A percentile compares a stretch with the other conserved stretches of the same genome.
Evolutionary conservation across 1,284 basidiomycete genomes (phyloP).

Genomic region (Heterobasidion irregulare): DNA sequence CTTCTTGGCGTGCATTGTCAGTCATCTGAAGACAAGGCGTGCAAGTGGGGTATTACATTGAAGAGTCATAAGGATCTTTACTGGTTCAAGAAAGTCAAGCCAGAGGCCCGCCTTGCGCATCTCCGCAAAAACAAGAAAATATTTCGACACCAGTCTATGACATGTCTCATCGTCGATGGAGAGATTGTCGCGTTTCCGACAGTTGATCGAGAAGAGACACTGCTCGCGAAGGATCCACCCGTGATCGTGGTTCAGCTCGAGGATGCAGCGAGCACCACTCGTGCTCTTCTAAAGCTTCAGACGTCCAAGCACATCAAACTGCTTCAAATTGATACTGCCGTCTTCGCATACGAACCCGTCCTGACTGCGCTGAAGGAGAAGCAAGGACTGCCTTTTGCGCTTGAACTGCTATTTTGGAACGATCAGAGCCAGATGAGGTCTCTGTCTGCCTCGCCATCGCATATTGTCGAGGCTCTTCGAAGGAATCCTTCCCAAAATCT

Average conservation of each 20-base stretch:
- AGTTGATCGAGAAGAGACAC: conserved; percentile 43
- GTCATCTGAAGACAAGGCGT: conserved; percentile 19
- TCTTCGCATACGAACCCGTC: conserved; percentile 56
- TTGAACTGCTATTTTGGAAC: conserved; percentile 48
- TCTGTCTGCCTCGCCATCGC: not conserved
- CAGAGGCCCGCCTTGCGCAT: conserved; percentile 17
- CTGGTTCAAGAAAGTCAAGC: conserved; percentile 26
- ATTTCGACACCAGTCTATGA: conserved; percentile 41
- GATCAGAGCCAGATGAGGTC: conserved; percentile 13
- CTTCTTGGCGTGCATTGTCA: conserved; percentile 26
- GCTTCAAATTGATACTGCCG: conserved; percentile 49
- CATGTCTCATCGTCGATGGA: conserved; percentile 39
- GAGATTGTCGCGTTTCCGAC: conserved; percentile 44
- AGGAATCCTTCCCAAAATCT: conserved; percentile 31
- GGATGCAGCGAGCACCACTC: conserved; percentile 27
- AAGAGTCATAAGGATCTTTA: conserved; percentile 33
- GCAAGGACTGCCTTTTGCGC: conserved; percentile 31
- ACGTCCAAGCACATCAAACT: conserved; percentile 28
- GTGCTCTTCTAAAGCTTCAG: conserved; percentile 32
- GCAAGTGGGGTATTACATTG: conserved; percentile 40
- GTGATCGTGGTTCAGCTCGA: conserved; percentile 43
- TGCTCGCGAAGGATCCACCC: conserved; percentile 37
- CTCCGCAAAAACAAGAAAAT: conserved; percentile 34
- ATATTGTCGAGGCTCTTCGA: conserved; percentile 26
- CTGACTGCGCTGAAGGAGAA: conserved; percentile 41